These are phyloP conservation scores for Talaromyces piceae DNA, from an alignment of 2,329 filamentous ascomycete species.

Conservation along the genomic window DNA sequence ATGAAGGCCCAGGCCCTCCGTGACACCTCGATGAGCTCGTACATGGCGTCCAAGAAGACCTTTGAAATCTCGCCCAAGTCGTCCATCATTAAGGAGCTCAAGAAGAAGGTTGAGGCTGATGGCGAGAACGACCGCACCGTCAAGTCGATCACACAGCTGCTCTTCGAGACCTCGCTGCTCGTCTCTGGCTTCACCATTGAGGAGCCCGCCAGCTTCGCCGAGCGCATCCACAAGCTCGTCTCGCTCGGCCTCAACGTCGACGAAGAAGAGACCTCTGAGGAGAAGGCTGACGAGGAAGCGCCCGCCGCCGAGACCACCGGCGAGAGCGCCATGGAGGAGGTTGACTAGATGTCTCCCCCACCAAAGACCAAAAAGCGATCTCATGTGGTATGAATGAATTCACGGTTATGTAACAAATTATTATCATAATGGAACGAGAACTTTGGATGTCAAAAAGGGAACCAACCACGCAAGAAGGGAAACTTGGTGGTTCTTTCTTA, in stretches of 20 bases:
- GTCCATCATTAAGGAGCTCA: constrained; percentile 95
- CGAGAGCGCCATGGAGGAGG: constrained; percentile 99
- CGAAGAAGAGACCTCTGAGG: constrained; percentile 67
- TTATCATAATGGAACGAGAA: constrained; percentile 11
- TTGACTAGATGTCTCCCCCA: constrained; percentile 61
- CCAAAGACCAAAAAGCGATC: not conserved
- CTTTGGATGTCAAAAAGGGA: constrained; percentile 9
- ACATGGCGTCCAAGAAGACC: constrained; percentile 99
- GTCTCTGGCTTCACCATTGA: constrained; percentile 99
- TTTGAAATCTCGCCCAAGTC: constrained; percentile 99
- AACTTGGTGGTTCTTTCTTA: too few species aligned
- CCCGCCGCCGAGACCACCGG: constrained; percentile 58
- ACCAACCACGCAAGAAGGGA: too few species aligned
- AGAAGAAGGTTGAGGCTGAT: constrained; percentile 97
- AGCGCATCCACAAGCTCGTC: constrained; percentile 99
- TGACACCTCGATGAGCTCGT: constrained; percentile 98
- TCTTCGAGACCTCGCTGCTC: constrained; percentile 97
- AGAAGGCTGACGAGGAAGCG: constrained; percentile 48
- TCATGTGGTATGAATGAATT: constrained; percentile 10
- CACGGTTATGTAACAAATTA: constrained; percentile 6
- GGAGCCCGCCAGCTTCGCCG: constrained; percentile 93
- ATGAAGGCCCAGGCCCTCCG: constrained; percentile 99
- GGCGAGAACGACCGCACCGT: constrained; percentile 98
- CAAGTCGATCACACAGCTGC: constrained; percentile 96
- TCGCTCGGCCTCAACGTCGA: constrained; percentile 96